Evolutionary conservation across 1,284 basidiomycete species (phyloP).

Genomic region (Ganoderma sinense): DNA sequence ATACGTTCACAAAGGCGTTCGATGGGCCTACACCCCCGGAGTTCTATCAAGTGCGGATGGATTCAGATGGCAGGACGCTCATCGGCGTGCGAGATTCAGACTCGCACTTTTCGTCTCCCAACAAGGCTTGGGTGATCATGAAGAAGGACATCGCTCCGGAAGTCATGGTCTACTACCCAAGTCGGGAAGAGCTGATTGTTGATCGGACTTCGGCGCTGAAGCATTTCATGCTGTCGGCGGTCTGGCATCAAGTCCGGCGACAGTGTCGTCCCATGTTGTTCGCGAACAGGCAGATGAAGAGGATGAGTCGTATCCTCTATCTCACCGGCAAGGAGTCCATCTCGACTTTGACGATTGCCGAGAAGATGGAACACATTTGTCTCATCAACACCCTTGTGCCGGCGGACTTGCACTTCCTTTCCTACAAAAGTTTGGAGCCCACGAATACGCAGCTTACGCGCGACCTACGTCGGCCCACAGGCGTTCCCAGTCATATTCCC

Average conservation of each 20-base stretch:
- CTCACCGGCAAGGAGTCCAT: neutral
- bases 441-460: neutral
- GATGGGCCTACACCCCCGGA: neutral
- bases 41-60: neutral
- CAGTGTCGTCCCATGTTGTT: neutral
- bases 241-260: neutral
- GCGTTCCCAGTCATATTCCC: neutral
- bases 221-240: neutral
- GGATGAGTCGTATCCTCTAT: neutral
- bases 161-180: neutral
- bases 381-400: neutral
- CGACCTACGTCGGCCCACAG: neutral
- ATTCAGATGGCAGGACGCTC: slow-evolving; percentile 1
- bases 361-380: neutral
- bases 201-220: neutral
- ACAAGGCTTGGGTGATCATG: neutral
- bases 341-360: neutral
- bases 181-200: neutral
- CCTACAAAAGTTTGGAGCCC: neutral
- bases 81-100: neutral
- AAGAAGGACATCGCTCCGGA: neutral
- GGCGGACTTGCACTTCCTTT: neutral
- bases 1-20: neutral
- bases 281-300: neutral
- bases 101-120: neutral